Base-by-base conservation (phyloP, 768 basidiomycete genomes). In the Calocybe cyanea region DNA sequence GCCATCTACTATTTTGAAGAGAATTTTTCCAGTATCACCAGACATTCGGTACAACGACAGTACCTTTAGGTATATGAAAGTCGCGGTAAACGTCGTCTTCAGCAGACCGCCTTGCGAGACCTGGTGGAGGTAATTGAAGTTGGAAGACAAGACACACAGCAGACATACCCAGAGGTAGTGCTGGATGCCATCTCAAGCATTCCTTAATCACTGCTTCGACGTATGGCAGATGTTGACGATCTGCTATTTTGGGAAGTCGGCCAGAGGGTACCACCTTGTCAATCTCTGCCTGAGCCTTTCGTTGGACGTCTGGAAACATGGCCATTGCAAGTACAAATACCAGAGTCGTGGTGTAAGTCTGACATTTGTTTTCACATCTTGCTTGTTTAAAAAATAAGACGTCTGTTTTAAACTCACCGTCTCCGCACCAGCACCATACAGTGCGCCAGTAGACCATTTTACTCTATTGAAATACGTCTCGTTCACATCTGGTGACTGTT, bases 81-180 rank as follows among this genome's bases (percentile, higher is more conserved):
- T 55, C 56, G n/a, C 55, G 41, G 37, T 58, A 51, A 14, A 57
- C 45, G 35, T 56, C 57, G 21, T 62, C 61, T 41, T 58, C 53
- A 18, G 49, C 52, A 54, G 59, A 18, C 54, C 62, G 17, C 60
- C 62, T 48, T 23, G 65, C 50, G 52, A 69, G 17, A 49, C 65
- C 35, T 66, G 32, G n/a, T n/a, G n/a, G n/a, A n/a, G n/a, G n/a
- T n/a, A n/a, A n/a, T n/a, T n/a, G n/a, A n/a, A n/a, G n/a, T n/a
- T n/a, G n/a, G n/a, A n/a, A 18, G n/a, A n/a, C n/a, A n/a, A n/a
- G n/a, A n/a, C n/a, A n/a, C n/a, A n/a, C n/a, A n/a, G n/a, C n/a
- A 32, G 32, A 31, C 40, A 5, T 38, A 41, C 45, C 38, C 19
- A 55, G 33, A 8, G 51, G 54, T 8, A 46, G 39, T 1, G 36